These are phyloP conservation scores for Suhomyces guaymorum DNA, from an alignment of 1,139 yeast species.

Conservation along the genomic window DNA sequence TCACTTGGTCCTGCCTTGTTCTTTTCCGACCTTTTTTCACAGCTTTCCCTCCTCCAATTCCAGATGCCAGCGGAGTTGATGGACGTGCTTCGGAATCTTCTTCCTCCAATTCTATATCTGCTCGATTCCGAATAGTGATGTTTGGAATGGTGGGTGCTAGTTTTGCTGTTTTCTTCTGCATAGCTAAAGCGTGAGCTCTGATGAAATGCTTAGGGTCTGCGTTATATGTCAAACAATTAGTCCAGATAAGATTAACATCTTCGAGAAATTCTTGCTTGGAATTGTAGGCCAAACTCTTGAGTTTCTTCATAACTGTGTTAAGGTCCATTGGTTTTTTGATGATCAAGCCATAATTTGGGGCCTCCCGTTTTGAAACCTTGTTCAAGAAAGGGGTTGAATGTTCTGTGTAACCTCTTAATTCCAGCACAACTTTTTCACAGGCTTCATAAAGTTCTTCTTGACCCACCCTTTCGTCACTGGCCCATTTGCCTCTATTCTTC, in stretches of 20 bases:
- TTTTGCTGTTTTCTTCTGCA: slow-evolving; percentile 84
- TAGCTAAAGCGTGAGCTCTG: slow-evolving; percentile 90
- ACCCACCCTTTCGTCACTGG: slow-evolving; percentile 88
- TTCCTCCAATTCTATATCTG: slow-evolving; percentile 84
- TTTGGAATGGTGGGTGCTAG: slow-evolving; percentile 87
- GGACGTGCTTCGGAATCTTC: slow-evolving; percentile 33
- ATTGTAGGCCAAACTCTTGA: slow-evolving; percentile 76
- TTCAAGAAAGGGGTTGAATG: slow-evolving; percentile 95
- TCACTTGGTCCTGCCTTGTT: slow-evolving; percentile 39
- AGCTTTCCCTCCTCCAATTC: slow-evolving; percentile 29
- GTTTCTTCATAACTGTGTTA: slow-evolving; percentile 88
- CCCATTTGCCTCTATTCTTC: slow-evolving; percentile 96
- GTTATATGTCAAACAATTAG: slow-evolving; percentile 87
- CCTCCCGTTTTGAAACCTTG: slow-evolving; percentile 94
- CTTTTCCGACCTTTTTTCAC: slow-evolving; percentile 47
- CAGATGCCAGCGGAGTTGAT: slow-evolving; percentile 30
- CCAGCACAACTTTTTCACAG: slow-evolving; percentile 90
- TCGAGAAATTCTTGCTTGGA: slow-evolving; percentile 89
- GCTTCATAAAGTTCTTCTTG: slow-evolving; percentile 98
- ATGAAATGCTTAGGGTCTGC: slow-evolving; percentile 93
- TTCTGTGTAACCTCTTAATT: slow-evolving; percentile 88
- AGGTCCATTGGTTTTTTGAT: slow-evolving; percentile 96
- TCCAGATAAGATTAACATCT: slow-evolving; percentile 93
- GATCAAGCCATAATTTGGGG: slow-evolving; percentile 89
- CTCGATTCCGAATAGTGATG: slow-evolving; percentile 72